Evolutionary conservation across 164 flowering plant genomes (phyloP).

Genomic region (Aristolochia fimbriata): DNA sequence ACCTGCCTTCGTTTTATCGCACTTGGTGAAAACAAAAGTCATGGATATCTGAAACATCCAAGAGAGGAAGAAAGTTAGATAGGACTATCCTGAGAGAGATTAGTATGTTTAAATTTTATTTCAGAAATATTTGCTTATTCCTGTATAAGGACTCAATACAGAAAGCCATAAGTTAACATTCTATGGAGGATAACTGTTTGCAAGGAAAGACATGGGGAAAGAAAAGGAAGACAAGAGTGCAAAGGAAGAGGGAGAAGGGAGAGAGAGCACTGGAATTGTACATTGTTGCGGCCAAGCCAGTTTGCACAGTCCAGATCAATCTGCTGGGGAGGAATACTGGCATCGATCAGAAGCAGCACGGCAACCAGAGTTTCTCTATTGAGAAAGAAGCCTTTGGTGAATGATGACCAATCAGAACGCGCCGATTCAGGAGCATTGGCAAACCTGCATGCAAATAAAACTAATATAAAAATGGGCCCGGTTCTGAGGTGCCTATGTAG

Average conservation of each 20-base stretch:
- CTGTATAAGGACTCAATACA: too few species aligned
- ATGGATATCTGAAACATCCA: conserved; percentile 53
- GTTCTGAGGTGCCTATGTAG: too few species aligned
- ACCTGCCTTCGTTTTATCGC: conserved; percentile 67
- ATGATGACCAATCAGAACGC: conserved; percentile 80
- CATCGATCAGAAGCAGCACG: conserved; percentile 79
- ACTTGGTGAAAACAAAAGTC: conserved; percentile 91
- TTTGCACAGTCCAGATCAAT: conserved; percentile 94
- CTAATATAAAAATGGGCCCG: too few species aligned
- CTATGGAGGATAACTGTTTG: background rate
- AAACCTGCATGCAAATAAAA: conserved; percentile 38
- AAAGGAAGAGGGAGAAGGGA: background rate
- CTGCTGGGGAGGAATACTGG: conserved; percentile 86
- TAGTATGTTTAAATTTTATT: too few species aligned
- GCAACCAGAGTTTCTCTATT: conserved; percentile 70
- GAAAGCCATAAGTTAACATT: background rate
- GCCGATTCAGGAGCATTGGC: conserved; percentile 84
- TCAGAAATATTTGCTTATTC: too few species aligned
- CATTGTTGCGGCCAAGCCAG: conserved; percentile 96
- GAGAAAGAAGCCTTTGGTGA: conserved; percentile 89
- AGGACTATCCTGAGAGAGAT: too few species aligned
- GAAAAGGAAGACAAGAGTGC: background rate
- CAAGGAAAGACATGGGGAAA: background rate
- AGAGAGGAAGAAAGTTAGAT: background rate
- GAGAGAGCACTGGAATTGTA: conserved; percentile 12